Conservation (phyloP, 164 flowering plant genomes). For the Santalum album region DNA sequence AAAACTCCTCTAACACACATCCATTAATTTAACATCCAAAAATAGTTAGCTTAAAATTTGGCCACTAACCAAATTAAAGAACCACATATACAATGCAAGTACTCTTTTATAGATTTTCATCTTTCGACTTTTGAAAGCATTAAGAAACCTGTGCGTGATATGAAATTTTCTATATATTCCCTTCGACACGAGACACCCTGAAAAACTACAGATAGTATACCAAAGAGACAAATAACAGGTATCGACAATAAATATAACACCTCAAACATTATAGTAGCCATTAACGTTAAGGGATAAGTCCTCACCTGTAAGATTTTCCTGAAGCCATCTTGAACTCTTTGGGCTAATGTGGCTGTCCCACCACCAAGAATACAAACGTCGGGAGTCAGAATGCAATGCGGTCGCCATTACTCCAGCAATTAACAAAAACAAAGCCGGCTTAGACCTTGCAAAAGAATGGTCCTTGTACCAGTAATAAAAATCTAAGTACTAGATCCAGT, state of each 20-base stretch:
- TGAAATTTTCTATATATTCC: no score
- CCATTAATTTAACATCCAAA: no score
- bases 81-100: no score
- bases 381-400: slow-evolving; percentile 32
- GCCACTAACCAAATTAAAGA: no score
- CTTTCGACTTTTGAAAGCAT: no score
- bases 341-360: slow-evolving; percentile 79
- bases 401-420: slow-evolving; percentile 49
- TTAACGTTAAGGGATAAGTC: neutral
- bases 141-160: no score
- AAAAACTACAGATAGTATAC: neutral
- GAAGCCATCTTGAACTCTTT: slow-evolving; percentile 75
- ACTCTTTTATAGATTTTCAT: no score
- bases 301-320: slow-evolving; percentile 60
- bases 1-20: no score
- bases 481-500: neutral
- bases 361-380: slow-evolving; percentile 68
- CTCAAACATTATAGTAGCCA: neutral
- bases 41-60: no score
- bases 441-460: slow-evolving; percentile 9
- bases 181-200: no score
- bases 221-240: neutral
- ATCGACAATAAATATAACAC: no score
- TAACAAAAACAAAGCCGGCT: slow-evolving; percentile 18
- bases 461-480: neutral